Evolutionary conservation across 257 asterid species (phyloP), one percentile per base, ranked within the genome.

Genomic region (Solanum okadae): DNA sequence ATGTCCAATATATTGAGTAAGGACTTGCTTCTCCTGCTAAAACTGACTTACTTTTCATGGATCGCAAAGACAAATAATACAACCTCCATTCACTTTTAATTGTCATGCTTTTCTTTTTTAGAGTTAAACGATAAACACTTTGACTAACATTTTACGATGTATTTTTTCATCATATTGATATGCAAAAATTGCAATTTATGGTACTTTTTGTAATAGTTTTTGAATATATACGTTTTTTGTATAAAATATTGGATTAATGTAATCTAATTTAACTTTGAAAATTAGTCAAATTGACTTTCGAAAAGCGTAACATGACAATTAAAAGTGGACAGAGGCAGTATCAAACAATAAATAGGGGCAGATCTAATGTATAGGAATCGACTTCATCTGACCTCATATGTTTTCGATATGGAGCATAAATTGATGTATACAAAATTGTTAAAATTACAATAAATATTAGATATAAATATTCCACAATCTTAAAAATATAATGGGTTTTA

Each of bases 71-170:
- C 34, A 16, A 52, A 16, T 52, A 16, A 16, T 52, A 52, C 1
- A 0, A 52, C 0, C 3, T 5, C 1, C 3, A 0, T 52, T 52
- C 1, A 16, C 1, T 52, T 52, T 16, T 52, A 49, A 16, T 49
- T 49, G 23, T 49, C 3, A 16, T 5, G 3, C 0, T 52, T 52
- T 52, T 5, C 18, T 16, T 52, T 15, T 52, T 16, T 52, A 2
- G 23, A 16, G 61, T 52, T 7, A 52, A 52, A 49, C 3, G 23
- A 52, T 16, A 42, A 63, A 52, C 9, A 52, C 61, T 5, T 52
- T 52, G 23, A 52, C 23, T 52, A 52, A 52, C 0, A 16, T 52
- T 2, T 52, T 2, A 52, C 1, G 22, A 52, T 16, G 1, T 52
- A 52, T 6, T 16, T 16, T 52, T 52, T 52, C 1, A 16, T 16